Percentiles rank a stretch among this genome's conserved stretches.
Evolutionary conservation across 169 alveolate genomes (phyloP).

Genomic region (Theileria equi): DNA sequence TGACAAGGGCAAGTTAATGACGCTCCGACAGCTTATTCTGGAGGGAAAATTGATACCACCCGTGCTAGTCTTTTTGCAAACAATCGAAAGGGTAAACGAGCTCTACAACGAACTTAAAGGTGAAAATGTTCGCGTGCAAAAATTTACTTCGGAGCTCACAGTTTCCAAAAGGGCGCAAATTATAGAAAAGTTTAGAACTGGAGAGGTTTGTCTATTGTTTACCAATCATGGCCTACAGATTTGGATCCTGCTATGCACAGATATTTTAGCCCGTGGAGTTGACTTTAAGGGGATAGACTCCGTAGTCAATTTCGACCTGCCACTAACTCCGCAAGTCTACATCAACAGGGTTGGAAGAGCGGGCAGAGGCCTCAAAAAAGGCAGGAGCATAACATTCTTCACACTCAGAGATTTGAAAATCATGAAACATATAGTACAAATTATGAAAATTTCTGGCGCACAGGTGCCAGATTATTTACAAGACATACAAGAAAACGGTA

Average conservation of each 20-base stretch:
- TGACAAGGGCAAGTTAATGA: constrained; percentile 64
- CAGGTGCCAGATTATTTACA: constrained; percentile 53
- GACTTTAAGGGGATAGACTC: constrained; percentile 92
- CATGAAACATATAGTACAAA: constrained; percentile 33
- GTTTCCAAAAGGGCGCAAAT: constrained; percentile 62
- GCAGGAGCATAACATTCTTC: constrained; percentile 67
- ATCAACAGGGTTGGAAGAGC: constrained; percentile 98
- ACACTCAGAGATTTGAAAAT: constrained; percentile 44
- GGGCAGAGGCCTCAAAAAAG: constrained; percentile 95
- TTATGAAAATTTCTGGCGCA: constrained; percentile 38
- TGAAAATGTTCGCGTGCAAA: constrained; percentile 43
- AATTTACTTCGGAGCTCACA: constrained; percentile 25
- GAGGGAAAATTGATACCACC: constrained; percentile 74
- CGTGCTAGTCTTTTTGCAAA: constrained; percentile 61
- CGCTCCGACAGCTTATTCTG: constrained; percentile 65
- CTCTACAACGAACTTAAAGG: constrained; percentile 38
- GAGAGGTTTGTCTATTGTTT: constrained; percentile 27
- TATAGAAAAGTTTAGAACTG: constrained; percentile 67
- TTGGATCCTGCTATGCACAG: constrained; percentile 94
- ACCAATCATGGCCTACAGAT: constrained; percentile 39
- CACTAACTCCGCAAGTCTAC: constrained; percentile 89
- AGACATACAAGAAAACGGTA: neutral
- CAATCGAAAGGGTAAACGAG: constrained; percentile 49
- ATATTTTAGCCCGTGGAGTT: constrained; percentile 95
- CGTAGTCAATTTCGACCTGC: constrained; percentile 95